These are phyloP conservation scores for Lactarius sp. DNA, from an alignment of 768 basidiomycete genomes.

Conservation along the genomic window DNA sequence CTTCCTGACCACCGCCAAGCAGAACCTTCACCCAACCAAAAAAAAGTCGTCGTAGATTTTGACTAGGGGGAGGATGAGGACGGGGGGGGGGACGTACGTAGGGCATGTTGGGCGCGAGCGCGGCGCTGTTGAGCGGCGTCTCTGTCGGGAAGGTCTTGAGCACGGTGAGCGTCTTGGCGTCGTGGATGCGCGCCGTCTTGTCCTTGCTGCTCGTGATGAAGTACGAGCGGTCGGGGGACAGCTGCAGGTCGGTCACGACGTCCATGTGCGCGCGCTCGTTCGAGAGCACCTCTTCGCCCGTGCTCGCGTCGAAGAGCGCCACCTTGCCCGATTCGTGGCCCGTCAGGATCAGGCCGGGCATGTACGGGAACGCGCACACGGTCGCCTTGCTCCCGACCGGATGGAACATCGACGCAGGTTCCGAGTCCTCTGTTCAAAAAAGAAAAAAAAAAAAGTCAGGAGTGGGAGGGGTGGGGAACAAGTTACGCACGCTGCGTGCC, in stretches of 20 bases:
- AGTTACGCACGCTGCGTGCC: constrained; percentile 66
- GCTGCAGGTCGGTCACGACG: constrained; percentile 86
- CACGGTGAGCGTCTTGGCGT: constrained; percentile 80
- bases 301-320: constrained; percentile 82
- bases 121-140: constrained; percentile 92
- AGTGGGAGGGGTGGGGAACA: neutral
- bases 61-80: neutral
- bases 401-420: constrained; percentile 75
- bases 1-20: constrained; percentile 96
- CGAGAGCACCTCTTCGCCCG: constrained; percentile 74
- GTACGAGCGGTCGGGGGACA: constrained; percentile 86
- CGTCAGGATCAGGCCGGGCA: constrained; percentile 75
- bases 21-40: constrained; percentile 53
- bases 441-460: too few species aligned
- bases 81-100: constrained; percentile 49
- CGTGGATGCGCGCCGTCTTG: constrained; percentile 91
- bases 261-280: constrained; percentile 89
- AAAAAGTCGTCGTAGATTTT: too few species aligned
- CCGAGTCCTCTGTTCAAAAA: constrained; percentile 65
- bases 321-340: constrained; percentile 97
- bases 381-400: constrained; percentile 95
- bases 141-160: constrained; percentile 93
- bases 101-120: constrained; percentile 76
- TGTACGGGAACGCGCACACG: constrained; percentile 85
- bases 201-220: constrained; percentile 97